Evolutionary conservation across 176 grass and related monocot species (phyloP).

Genomic region (Musa itinerans): DNA sequence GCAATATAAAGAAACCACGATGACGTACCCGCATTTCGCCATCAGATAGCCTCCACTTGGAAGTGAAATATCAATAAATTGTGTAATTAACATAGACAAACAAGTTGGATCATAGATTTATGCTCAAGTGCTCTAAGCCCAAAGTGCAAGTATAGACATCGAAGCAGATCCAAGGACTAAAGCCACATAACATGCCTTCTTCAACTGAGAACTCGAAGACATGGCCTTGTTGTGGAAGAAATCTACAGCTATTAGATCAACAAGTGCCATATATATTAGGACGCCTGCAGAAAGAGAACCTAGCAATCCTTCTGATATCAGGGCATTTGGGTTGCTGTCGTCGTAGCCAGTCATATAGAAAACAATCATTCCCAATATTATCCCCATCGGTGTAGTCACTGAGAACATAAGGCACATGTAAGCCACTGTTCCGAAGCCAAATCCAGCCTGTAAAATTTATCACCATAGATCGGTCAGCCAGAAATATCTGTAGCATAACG

Average conservation of each 20-base stretch:
- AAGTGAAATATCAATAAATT: background rate
- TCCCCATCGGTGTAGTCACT: slow-evolving; percentile 77
- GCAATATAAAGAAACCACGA: no score
- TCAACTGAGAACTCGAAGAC: slow-evolving; percentile 45
- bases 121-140: slow-evolving; percentile 38
- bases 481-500: background rate
- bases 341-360: slow-evolving; percentile 94
- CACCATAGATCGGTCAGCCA: background rate
- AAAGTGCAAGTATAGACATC: slow-evolving; percentile 94
- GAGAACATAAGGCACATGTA: slow-evolving; percentile 99
- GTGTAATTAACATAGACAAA: background rate
- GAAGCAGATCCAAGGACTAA: slow-evolving; percentile 90
- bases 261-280: slow-evolving; percentile 87
- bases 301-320: slow-evolving; percentile 83
- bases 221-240: slow-evolving; percentile 97
- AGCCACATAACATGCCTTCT: slow-evolving; percentile 61
- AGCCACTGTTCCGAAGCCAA: slow-evolving; percentile 55
- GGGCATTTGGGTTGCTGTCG: slow-evolving; percentile 74
- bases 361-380: slow-evolving; percentile 79
- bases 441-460: slow-evolving; percentile 68
- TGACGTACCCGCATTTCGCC: no score
- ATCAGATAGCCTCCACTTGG: background rate
- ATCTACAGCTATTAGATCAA: slow-evolving; percentile 85
- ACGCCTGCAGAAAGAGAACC: slow-evolving; percentile 84
- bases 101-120: background rate